Percentiles rank a stretch among this genome's conserved stretches.
Conservation (phyloP, 352 stramenopile species). For the Phytophthora pluvialis region DNA sequence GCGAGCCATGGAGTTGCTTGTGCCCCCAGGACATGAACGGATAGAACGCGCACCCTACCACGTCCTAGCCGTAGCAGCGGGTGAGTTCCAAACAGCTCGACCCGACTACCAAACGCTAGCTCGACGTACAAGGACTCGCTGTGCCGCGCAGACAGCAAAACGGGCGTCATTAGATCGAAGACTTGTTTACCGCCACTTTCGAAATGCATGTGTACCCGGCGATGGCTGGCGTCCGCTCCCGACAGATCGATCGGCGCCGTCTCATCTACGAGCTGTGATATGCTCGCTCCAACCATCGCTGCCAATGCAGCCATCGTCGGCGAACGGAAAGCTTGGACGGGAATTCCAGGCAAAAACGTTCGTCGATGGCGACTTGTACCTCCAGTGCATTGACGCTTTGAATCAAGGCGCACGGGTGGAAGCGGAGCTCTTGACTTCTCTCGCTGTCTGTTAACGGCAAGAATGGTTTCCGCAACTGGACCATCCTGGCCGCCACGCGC, state of each 20-base stretch:
- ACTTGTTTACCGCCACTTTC: no score
- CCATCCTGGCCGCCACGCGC: background rate
- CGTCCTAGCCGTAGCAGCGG: no score
- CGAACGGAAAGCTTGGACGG: background rate
- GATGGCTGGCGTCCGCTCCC: constrained; percentile 1
- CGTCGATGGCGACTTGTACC: background rate
- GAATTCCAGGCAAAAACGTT: constrained; percentile 5
- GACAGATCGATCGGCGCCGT: constrained; percentile 12
- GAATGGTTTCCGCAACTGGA: background rate
- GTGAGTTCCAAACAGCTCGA: no score
- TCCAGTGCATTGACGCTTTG: background rate
- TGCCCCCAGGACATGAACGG: no score
- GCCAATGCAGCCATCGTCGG: constrained; percentile 8
- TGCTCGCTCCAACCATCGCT: constrained; percentile 7
- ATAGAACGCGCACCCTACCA: no score
- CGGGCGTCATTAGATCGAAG: no score
- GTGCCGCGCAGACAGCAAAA: no score
- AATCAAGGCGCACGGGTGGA: background rate
- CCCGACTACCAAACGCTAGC: no score
- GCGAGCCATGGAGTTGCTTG: no score
- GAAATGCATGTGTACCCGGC: no score
- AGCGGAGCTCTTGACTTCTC: background rate
- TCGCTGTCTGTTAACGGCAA: background rate
- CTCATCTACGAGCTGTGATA: constrained; percentile 21
- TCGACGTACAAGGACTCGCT: no score